Evolutionary conservation across 164 flowering plant species (phyloP), one percentile per base, ranked within the genome.

Genomic region (Tetracentron sinense): DNA sequence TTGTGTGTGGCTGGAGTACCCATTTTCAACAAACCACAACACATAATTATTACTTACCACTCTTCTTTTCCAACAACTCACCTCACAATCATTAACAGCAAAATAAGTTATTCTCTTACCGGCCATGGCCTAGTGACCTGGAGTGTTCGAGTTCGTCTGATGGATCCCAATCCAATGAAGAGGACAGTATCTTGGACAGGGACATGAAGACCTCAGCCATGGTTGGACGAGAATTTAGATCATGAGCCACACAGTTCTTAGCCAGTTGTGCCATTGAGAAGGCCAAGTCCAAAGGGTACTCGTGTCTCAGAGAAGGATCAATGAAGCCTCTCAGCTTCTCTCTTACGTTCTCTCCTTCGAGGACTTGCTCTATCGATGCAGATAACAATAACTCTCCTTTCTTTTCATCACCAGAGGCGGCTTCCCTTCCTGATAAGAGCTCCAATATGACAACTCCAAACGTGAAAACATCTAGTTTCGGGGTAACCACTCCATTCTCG

Each of bases 121-220:
- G 64, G 63, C 65, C 74, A 52, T 48, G 62, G 70, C 76, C 60
- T 0, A 69, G n/a, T 19, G 83, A 78, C n/a, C 57, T 61, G 38
- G 81, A 81, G 61, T 44, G 67, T 26, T 77, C 53, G 10, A 77
- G 72, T 61, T 75, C 80, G 33, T 78, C 73, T 5, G 89, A 83
- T 14, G 93, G 81, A 78, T 85, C 90, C 91, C 89, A 86, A 58
- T 86, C 88, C 74, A 77, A 12, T 0, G 85, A 82, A 42, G 89
- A 80, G 0, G 90, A 83, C 1, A 74, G 73, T 35, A 87, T 78
- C 78, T 80, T 82, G 14, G 88, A 82, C 19, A 85, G 61, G 16
- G 76, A 74, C 67, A 74, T 55, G 35, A 79, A 71, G 56, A 80
- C 78, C 61, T 85, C 81, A 4, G 80, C 12, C 61, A 76, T 81